phyloP scores from a whole-genome alignment of 2,329 filamentous ascomycete genomes.

The Tolypocladium ovalisporum region DNA sequence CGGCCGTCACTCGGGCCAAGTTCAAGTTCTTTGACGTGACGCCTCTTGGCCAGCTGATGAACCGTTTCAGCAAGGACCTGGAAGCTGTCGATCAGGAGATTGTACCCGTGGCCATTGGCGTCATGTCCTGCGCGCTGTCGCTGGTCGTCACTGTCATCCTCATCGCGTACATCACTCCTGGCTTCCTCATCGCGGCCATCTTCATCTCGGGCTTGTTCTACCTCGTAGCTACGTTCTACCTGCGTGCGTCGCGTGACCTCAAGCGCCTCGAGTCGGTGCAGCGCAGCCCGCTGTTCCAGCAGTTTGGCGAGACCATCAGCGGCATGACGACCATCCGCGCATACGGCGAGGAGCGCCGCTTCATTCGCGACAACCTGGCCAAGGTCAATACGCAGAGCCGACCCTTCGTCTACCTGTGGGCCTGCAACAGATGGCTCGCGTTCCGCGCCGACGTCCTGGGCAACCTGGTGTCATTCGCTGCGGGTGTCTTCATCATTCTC shows the following conservation, averaged over 20 bases:
- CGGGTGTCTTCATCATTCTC: conserved; percentile 79
- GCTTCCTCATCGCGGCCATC: conserved; percentile 74
- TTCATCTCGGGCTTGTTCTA: conserved; percentile 81
- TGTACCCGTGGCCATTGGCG: conserved; percentile 75
- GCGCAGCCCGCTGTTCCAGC: conserved; percentile 90
- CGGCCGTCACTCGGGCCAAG: conserved; percentile 72
- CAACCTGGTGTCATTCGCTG: conserved; percentile 86
- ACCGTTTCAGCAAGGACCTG: conserved; percentile 95
- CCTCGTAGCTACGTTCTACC: conserved; percentile 75
- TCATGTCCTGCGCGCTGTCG: conserved; percentile 52
- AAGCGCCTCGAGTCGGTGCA: conserved; percentile 93
- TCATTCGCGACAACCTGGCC: conserved; percentile 80
- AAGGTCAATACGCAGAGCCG: conserved; percentile 86
- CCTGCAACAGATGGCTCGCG: conserved; percentile 90
- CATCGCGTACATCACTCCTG: conserved; percentile 81
- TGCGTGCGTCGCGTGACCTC: conserved; percentile 85
- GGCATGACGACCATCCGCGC: conserved; percentile 96
- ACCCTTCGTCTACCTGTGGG: conserved; percentile 95
- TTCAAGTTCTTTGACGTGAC: conserved; percentile 98
- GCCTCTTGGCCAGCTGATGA: conserved; percentile 92
- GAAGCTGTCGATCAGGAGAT: conserved; percentile 94
- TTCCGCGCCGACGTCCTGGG: conserved; percentile 86
- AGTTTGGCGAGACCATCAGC: conserved; percentile 90
- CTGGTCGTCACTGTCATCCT: conserved; percentile 78
- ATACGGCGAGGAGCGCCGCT: conserved; percentile 87